These are phyloP conservation scores for Penicillium occitanis DNA, from an alignment of 2,329 filamentous ascomycete genomes.

Conservation along the genomic window DNA sequence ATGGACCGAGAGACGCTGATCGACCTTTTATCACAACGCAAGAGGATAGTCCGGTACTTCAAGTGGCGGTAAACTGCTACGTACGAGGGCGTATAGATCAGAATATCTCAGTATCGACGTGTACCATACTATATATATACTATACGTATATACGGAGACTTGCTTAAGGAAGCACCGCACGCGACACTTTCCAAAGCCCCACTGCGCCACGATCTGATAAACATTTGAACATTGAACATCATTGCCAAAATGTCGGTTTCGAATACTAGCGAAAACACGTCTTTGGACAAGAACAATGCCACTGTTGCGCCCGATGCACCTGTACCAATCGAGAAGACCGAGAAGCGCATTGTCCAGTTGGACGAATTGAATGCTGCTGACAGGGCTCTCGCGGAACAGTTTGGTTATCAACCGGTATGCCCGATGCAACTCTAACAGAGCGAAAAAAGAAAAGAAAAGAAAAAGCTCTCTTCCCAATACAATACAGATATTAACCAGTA, in stretches of 20 bases:
- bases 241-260: slow-evolving; percentile 14
- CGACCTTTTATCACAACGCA: slow-evolving; percentile 17
- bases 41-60: slow-evolving; percentile 20
- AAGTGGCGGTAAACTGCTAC: slow-evolving; percentile 18
- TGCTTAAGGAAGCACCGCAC: slow-evolving; percentile 9
- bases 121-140: no score
- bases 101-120: background rate
- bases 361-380: slow-evolving; percentile 31
- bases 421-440: slow-evolving; percentile 6
- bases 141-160: background rate
- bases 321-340: background rate
- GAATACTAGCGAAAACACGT: slow-evolving; percentile 16
- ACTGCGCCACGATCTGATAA: slow-evolving; percentile 3
- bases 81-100: background rate
- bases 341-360: slow-evolving; percentile 24
- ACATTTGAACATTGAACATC: background rate
- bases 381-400: slow-evolving; percentile 32
- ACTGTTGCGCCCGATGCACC: background rate
- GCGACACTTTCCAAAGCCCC: slow-evolving; percentile 10
- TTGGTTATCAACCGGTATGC: slow-evolving; percentile 35
- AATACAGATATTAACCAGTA: slow-evolving; percentile 3
- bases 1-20: slow-evolving; percentile 18
- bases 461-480: background rate
- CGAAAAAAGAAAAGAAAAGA: background rate
- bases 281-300: slow-evolving; percentile 16